Evolutionary conservation across 352 stramenopile genomes (phyloP), one percentile per base, ranked within the genome.

Genomic region (Albugo candida): DNA sequence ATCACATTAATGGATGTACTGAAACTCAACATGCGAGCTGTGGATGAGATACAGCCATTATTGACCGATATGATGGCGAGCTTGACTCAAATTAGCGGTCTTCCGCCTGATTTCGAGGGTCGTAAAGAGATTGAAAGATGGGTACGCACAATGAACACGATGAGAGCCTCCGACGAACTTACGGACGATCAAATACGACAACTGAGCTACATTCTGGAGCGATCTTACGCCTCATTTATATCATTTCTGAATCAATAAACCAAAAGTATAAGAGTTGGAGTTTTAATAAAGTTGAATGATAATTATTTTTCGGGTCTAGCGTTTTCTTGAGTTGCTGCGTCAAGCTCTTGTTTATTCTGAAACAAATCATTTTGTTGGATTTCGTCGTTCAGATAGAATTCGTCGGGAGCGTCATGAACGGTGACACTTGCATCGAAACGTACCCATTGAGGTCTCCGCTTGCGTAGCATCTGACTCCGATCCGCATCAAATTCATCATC

Each of bases 1-100:
- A 99, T 99, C 66, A 99, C 93, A 18, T 69, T 94, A 45, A 98
- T 98, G 91, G 95, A 99, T 62, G 87, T 93, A 37, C 81, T 99
- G 40, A 97, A 97, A 60, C 74, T 99, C 39, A 95, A 97, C 59
- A 93, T 97, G 58, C 80, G 92, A 40, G 93, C 92, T 5, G 93
- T 98, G 40, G 93, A 98, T 65, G 93, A 98, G 64, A 83, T 99
- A 44, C 93, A 98, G 66, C 95, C 93, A 44, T 60, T 97, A 41
- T 59, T 99, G 51, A 95, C 77, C 52, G 93, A 98, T 65, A 83
- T 98, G 56, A 96, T 97, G 80, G 83, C 91, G 55, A 85, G 77
- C 14, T 66, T 98, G 44, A 96, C 84, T 16, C 79, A 92, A 64
- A 64, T 97, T 34, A 92, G 87, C n/a, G 92, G 92, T 14, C 61